These are phyloP conservation scores for Paramecium tetraurelia DNA, from an alignment of 73 alveolate genomes.

Conservation along the genomic window DNA sequence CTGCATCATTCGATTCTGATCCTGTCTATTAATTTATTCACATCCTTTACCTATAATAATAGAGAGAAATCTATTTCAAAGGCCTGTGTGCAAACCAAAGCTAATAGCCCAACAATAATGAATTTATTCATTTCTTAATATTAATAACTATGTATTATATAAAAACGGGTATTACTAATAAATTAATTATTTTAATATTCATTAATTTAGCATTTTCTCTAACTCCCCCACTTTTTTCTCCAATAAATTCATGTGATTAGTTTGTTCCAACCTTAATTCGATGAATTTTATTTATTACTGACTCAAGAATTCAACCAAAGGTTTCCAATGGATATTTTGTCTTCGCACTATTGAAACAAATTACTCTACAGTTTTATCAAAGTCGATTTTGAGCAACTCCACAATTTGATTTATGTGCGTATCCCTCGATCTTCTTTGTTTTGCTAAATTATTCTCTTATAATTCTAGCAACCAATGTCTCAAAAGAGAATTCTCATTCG, in stretches of 20 bases:
- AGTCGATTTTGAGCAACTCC: not conserved
- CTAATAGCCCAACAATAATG: not conserved
- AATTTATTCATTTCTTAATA: not conserved
- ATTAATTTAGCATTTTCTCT: not conserved
- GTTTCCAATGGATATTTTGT: not conserved
- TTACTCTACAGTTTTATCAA: not conserved
- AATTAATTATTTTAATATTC: not conserved
- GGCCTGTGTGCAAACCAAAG: not conserved
- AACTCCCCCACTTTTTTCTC: slow-evolving; percentile 8
- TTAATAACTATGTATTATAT: not conserved
- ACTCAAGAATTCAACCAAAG: not conserved
- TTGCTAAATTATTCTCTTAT: not conserved
- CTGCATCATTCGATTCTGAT: slow-evolving; percentile 29
- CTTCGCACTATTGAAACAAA: not conserved
- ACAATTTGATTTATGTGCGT: not conserved
- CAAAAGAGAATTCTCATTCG: not conserved
- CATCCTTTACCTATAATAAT: not conserved
- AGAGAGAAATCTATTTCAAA: not conserved
- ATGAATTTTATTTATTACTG: not conserved
- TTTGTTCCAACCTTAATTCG: not conserved
- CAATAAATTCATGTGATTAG: not conserved
- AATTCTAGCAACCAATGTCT: not conserved
- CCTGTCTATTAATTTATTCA: slow-evolving; percentile 1
- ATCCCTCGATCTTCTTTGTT: not conserved
- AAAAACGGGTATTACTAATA: not conserved